Evolutionary conservation across 495 filamentous ascomycete genomes (phyloP).

Genomic region (Penicilliopsis zonata): DNA sequence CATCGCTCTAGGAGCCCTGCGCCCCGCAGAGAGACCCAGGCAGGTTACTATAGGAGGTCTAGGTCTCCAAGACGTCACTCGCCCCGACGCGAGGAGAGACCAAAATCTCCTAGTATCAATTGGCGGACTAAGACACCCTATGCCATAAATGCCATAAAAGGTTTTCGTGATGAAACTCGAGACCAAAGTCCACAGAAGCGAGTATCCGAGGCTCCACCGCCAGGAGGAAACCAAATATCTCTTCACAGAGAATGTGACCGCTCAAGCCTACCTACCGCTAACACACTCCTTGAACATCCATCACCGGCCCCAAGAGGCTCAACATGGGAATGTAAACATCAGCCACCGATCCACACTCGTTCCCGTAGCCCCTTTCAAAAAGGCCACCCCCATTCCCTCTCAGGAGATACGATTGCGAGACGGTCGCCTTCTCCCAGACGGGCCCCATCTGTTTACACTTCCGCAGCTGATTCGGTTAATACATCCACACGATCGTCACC

Average conservation of each 20-base stretch:
- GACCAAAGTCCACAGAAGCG: conserved; percentile 22
- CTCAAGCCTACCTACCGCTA: conserved; percentile 6
- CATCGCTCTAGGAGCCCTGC: conserved; percentile 37
- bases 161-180: conserved; percentile 20
- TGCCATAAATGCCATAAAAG: too few relatives aligned
- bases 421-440: too few relatives aligned
- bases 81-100: conserved; percentile 34
- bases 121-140: too few relatives aligned
- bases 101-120: conserved; percentile 31
- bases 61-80: conserved; percentile 33
- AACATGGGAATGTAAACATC: conserved; percentile 6
- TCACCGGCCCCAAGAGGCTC: conserved; percentile 17
- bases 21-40: conserved; percentile 24
- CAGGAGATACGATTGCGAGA: too few relatives aligned
- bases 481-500: too few relatives aligned
- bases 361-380: conserved; percentile 16
- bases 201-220: conserved; percentile 19
- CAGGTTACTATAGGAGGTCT: conserved; percentile 19
- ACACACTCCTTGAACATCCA: conserved; percentile 13
- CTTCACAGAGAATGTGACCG: conserved; percentile 13
- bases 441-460: too few relatives aligned
- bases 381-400: conserved; percentile 18
- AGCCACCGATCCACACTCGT: conserved; percentile 6
- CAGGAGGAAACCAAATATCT: conserved; percentile 15
- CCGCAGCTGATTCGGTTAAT: too few relatives aligned